These are phyloP conservation scores for Microstroma glucosiphilum DNA, from an alignment of 1,284 basidiomycete species.

Conservation along the genomic window DNA sequence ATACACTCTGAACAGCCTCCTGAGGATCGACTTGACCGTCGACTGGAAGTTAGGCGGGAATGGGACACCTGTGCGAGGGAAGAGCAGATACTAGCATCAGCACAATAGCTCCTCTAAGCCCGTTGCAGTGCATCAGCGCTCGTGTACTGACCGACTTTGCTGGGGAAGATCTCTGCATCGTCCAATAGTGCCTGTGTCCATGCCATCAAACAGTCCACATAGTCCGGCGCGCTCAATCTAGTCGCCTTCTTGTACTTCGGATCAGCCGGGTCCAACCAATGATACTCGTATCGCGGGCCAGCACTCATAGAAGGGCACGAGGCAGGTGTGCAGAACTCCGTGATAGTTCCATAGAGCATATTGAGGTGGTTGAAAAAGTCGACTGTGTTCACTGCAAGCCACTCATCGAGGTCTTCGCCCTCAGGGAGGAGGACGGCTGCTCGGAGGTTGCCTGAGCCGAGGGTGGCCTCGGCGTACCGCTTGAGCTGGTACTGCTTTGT, in stretches of 20 bases:
- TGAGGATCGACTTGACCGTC: constrained; percentile 83
- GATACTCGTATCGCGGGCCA: constrained; percentile 91
- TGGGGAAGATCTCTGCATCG: constrained; percentile 87
- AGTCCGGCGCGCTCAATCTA: constrained; percentile 59
- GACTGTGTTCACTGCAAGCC: constrained; percentile 50
- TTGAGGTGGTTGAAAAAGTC: constrained; percentile 52
- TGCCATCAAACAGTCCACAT: constrained; percentile 97
- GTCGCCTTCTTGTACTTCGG: constrained; percentile 43
- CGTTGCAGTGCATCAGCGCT: not conserved
- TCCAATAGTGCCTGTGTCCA: constrained; percentile 93
- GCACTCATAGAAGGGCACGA: constrained; percentile 99
- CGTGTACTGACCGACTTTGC: constrained; percentile 68
- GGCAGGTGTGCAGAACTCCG: constrained; percentile 46
- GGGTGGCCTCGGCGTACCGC: constrained; percentile 92
- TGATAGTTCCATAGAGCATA: constrained; percentile 50
- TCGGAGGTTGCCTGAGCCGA: constrained; percentile 58
- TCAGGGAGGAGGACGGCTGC: constrained; percentile 46
- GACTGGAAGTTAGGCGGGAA: constrained; percentile 88
- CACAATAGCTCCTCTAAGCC: not conserved
- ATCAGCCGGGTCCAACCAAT: constrained; percentile 75
- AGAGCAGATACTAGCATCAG: not conserved
- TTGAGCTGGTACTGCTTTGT: constrained; percentile 94
- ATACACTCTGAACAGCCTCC: constrained; percentile 91
- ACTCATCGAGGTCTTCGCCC: constrained; percentile 48
- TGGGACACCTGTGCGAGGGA: constrained; percentile 61